A percentile compares a stretch with the other conserved stretches of the same genome.
phyloP scores from a whole-genome alignment of 495 filamentous ascomycete species.

The Podospora didyma region DNA sequence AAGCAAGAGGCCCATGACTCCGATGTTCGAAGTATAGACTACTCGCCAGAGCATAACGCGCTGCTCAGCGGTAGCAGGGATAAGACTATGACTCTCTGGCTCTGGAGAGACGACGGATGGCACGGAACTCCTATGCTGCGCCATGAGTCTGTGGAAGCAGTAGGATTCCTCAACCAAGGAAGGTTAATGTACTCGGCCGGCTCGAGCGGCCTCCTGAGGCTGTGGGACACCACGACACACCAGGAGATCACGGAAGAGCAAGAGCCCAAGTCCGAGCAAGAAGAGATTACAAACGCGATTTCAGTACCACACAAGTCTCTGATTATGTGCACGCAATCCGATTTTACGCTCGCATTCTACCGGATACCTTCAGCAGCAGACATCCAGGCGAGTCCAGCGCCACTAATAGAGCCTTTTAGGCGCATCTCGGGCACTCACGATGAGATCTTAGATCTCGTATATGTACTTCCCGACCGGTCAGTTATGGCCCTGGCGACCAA shows the following conservation, averaged over 20 bases:
- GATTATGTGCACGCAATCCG: conserved; percentile 79
- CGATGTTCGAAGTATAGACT: conserved; percentile 80
- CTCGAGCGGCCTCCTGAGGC: conserved; percentile 72
- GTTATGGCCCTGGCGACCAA: conserved; percentile 90
- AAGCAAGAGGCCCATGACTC: conserved; percentile 79
- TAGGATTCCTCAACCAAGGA: conserved; percentile 70
- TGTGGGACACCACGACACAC: conserved; percentile 76
- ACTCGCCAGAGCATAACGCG: conserved; percentile 64
- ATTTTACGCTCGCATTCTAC: conserved; percentile 80
- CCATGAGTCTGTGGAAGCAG: conserved; percentile 79
- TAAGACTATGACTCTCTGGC: conserved; percentile 89
- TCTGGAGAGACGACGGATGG: conserved; percentile 86
- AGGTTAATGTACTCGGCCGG: conserved; percentile 76
- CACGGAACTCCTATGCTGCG: conserved; percentile 80
- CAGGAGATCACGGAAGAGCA: conserved; percentile 75
- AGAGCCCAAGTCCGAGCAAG: conserved; percentile 61
- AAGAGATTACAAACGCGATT: conserved; percentile 70
- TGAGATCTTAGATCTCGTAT: conserved; percentile 90
- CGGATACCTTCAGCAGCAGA: conserved; percentile 38
- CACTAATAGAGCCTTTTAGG: conserved; percentile 48
- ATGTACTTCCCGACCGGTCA: conserved; percentile 72
- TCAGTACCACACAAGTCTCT: conserved; percentile 57
- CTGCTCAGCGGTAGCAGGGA: conserved; percentile 89
- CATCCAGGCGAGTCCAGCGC: conserved; percentile 21
- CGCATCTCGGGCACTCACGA: conserved; percentile 95